A percentile compares a stretch with the other conserved stretches of the same genome.
Evolutionary conservation across 1,284 basidiomycete species (phyloP).

Genomic region (Austropuccinia psidii): DNA sequence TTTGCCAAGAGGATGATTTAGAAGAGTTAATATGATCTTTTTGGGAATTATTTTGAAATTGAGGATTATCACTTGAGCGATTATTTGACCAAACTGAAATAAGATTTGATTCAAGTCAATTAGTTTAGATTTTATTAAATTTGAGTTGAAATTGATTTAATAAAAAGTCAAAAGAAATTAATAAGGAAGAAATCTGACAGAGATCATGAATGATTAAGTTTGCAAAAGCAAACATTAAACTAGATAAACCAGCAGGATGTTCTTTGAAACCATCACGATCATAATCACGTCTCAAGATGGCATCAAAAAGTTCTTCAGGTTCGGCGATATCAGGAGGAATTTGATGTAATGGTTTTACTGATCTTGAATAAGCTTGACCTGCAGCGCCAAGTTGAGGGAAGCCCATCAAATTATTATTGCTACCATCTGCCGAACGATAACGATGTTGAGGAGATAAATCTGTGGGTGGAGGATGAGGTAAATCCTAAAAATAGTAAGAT

Average conservation of each 20-base stretch:
- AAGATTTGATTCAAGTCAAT: background rate
- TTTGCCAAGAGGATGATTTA: conserved; percentile 9
- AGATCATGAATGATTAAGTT: conserved; percentile 36
- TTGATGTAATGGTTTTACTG: conserved; percentile 27
- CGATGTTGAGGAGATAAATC: conserved; percentile 27
- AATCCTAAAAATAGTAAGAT: background rate
- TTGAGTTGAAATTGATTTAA: background rate
- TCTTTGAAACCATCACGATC: conserved; percentile 20
- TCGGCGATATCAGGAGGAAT: conserved; percentile 26
- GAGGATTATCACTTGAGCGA: conserved; percentile 1
- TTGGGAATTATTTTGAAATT: background rate
- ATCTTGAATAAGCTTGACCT: conserved; percentile 20
- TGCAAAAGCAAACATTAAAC: conserved; percentile 34
- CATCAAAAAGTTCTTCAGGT: conserved; percentile 34
- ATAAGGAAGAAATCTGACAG: background rate
- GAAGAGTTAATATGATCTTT: background rate
- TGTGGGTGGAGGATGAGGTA: conserved; percentile 26
- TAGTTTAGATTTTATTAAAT: background rate
- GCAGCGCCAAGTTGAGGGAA: conserved; percentile 27
- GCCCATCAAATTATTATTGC: conserved; percentile 32
- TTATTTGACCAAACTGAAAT: conserved; percentile 29
- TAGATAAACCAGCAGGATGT: conserved; percentile 29
- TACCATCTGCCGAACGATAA: conserved; percentile 27
- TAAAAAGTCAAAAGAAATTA: background rate
- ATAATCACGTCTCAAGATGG: conserved; percentile 16